A percentile compares a stretch with the other conserved stretches of the same genome.
These are phyloP conservation scores for Trichoderma erinaceum DNA, from an alignment of 495 filamentous ascomycete species.

Conservation along the genomic window DNA sequence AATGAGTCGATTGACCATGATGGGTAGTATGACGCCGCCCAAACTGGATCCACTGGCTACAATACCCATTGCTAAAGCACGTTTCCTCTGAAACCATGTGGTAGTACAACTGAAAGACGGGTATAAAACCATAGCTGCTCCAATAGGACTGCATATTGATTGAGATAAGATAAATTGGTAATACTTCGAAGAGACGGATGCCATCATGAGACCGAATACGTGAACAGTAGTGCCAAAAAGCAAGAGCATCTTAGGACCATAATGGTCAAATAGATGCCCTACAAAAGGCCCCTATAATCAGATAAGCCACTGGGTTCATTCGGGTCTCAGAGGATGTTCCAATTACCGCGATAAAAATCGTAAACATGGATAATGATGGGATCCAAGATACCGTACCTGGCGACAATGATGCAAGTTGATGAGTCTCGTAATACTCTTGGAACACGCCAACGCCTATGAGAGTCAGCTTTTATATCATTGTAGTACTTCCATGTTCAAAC, in stretches of 20 bases:
- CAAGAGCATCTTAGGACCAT: conserved; percentile 59
- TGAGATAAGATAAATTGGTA: conserved; percentile 61
- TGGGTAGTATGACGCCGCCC: conserved; percentile 63
- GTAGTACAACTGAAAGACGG: conserved; percentile 52
- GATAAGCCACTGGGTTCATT: neutral
- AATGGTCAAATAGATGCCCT: conserved; percentile 62
- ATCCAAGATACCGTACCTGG: conserved; percentile 57
- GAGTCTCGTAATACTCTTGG: conserved; percentile 47
- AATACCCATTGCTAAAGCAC: conserved; percentile 64
- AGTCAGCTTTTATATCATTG: neutral
- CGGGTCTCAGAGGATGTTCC: conserved; percentile 32
- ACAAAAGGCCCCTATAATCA: conserved; percentile 28
- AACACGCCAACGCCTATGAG: conserved; percentile 42
- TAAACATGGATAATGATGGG: conserved; percentile 36
- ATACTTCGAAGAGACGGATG: conserved; percentile 54
- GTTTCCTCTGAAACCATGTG: conserved; percentile 62
- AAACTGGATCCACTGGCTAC: conserved; percentile 60
- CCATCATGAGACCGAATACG: conserved; percentile 70
- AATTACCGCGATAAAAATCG: conserved; percentile 38
- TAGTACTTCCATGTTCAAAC: neutral
- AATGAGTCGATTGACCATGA: conserved; percentile 63
- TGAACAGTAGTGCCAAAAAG: conserved; percentile 54
- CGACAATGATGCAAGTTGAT: conserved; percentile 43
- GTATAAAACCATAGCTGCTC: conserved; percentile 58
- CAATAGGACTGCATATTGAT: conserved; percentile 48